These are phyloP conservation scores for Neurospora terricola DNA, from an alignment of 495 filamentous ascomycete species.

Conservation along the genomic window DNA sequence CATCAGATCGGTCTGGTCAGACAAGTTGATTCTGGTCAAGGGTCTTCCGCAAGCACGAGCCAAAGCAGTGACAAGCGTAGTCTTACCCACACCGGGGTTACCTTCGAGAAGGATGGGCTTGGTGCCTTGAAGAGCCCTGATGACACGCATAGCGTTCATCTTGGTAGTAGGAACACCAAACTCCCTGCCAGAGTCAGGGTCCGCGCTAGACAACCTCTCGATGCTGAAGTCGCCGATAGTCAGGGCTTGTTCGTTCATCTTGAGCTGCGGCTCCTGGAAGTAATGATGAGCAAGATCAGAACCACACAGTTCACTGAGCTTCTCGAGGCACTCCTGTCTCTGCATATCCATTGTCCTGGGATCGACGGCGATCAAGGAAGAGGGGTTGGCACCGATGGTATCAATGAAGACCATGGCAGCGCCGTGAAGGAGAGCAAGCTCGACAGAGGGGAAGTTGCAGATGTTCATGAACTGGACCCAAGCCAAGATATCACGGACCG, in stretches of 20 bases:
- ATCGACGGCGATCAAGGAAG: constrained; percentile 63
- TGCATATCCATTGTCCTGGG: constrained; percentile 48
- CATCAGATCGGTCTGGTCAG: constrained; percentile 94
- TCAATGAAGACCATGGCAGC: constrained; percentile 95
- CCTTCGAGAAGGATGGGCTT: constrained; percentile 94
- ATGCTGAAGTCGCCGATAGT: constrained; percentile 67
- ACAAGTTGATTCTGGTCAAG: constrained; percentile 89
- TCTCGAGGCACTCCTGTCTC: constrained; percentile 58
- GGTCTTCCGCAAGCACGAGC: constrained; percentile 67
- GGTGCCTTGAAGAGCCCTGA: constrained; percentile 76
- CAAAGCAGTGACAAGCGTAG: constrained; percentile 77
- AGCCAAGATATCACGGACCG: constrained; percentile 78
- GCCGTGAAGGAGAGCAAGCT: constrained; percentile 57
- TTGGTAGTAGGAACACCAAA: constrained; percentile 83
- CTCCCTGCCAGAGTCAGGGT: constrained; percentile 55
- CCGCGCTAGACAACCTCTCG: constrained; percentile 30
- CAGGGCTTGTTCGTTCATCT: constrained; percentile 38
- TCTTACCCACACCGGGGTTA: constrained; percentile 95
- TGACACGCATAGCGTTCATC: constrained; percentile 79
- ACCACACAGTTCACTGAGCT: constrained; percentile 56
- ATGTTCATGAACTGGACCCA: constrained; percentile 93
- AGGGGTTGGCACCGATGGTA: constrained; percentile 86
- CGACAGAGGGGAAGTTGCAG: constrained; percentile 32
- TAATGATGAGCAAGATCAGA: constrained; percentile 57
- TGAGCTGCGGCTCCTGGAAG: constrained; percentile 35